A percentile compares a stretch with the other conserved stretches of the same genome.
Conservation (phyloP, 2,329 filamentous ascomycete genomes). For the Fusarium stilboides region DNA sequence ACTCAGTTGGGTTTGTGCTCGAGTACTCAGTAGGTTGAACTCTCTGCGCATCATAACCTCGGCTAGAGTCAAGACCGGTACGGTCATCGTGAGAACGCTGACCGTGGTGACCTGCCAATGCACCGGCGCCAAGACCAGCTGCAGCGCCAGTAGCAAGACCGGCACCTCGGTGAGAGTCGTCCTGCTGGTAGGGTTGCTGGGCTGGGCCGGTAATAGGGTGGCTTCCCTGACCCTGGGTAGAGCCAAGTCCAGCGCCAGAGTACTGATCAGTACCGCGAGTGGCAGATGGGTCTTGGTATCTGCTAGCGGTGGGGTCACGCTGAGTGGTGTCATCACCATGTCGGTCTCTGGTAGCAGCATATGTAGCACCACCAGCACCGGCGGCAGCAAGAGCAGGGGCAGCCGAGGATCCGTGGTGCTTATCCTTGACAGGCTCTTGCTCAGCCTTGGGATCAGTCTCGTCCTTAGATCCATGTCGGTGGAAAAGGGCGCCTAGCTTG, state of each 20-base stretch:
- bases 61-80: neutral
- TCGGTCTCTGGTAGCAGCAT: constrained; percentile 26
- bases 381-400: constrained; percentile 36
- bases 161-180: neutral
- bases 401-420: constrained; percentile 23
- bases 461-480: constrained; percentile 25
- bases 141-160: neutral
- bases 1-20: neutral
- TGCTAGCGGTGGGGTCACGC: neutral
- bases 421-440: constrained; percentile 9
- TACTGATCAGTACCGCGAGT: neutral
- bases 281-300: neutral
- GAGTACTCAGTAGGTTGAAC: neutral
- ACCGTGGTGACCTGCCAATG: constrained; percentile 10
- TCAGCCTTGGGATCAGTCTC: constrained; percentile 6
- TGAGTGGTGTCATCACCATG: constrained; percentile 16
- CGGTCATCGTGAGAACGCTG: neutral
- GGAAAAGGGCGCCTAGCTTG: constrained; percentile 30
- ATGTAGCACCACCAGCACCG: constrained; percentile 28
- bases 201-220: neutral
- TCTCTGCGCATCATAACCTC: neutral
- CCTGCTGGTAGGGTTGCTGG: neutral
- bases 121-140: constrained; percentile 21
- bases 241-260: constrained; percentile 14
- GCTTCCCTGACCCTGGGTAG: neutral